Evolutionary conservation across 2,329 filamentous ascomycete genomes (phyloP), one percentile per base, ranked within the genome.

Genomic region (Aureobasidium sp.): DNA sequence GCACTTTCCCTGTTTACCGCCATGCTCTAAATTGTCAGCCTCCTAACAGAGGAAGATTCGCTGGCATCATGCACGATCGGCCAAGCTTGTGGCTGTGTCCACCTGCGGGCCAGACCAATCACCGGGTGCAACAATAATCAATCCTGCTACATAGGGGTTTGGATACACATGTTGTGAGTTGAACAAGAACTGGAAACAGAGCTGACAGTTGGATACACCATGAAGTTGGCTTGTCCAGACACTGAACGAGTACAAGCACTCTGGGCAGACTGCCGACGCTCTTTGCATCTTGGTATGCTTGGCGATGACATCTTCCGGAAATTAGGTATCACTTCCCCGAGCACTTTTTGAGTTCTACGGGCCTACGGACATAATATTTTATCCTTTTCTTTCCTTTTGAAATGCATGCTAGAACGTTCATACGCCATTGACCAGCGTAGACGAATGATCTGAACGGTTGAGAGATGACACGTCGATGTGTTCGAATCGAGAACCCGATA

Each of bases 31-130:
- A 34, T 34, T 21, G 22, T 11, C 41, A 34, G 17, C 19, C 21
- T 14, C 12, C 41, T 11, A 27, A 16, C 22, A 45, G 41, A 29
- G 19, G 16, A 32, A 22, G 17, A 45, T 34, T 45, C 41, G 41
- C 41, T 45, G 41, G 41, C 29, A 45, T 16, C n/a, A 32, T 32
- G 41, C 41, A 45, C 41, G 41, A 45, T 45, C 41, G 14, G 41
- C 41, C 41, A 45, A 45, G 41, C 27, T 34, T 34, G 41, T 45
- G 41, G 41, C 41, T 45, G 41, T 45, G 41, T 45, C 7, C 22
- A 45, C 34, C 41, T 45, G 41, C 27, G 27, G 29, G 29, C 27
- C 35, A 38, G 4, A 16, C 17, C 27, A 42, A 42, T 16, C 16
- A 29, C 40, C 25, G 10, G 6, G 25, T 10, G 21, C 40, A 21